Evolutionary conservation across 305 asterid genomes (phyloP).

Genomic region (Ajuga reptans): DNA sequence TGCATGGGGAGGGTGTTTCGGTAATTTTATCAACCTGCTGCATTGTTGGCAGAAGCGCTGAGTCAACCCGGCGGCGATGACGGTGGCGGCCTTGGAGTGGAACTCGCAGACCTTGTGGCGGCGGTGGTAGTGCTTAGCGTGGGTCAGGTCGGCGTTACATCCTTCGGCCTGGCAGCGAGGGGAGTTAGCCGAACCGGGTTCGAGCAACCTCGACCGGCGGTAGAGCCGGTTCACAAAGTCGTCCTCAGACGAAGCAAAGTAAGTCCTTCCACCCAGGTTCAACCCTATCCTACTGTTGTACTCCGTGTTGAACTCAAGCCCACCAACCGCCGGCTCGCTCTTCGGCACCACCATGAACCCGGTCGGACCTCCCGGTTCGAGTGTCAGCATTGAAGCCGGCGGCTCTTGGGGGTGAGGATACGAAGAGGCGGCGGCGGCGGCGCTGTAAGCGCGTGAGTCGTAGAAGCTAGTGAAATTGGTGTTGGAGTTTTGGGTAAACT

Average conservation of each 20-base stretch:
- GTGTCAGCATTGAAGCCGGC: slow-evolving; percentile 39
- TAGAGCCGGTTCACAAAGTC: slow-evolving; percentile 97
- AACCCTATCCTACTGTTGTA: slow-evolving; percentile 56
- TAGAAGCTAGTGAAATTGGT: slow-evolving; percentile 27
- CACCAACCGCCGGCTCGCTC: slow-evolving; percentile 48
- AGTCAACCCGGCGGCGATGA: slow-evolving; percentile 79
- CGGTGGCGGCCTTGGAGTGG: slow-evolving; percentile 93
- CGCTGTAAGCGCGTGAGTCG: slow-evolving; percentile 43
- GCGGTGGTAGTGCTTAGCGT: slow-evolving; percentile 94
- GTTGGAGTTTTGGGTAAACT: slow-evolving; percentile 20
- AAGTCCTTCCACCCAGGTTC: slow-evolving; percentile 85
- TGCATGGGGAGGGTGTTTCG: slow-evolving; percentile 26
- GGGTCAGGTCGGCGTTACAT: slow-evolving; percentile 75
- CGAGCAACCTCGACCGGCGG: slow-evolving; percentile 71
- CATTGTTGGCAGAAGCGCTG: slow-evolving; percentile 99
- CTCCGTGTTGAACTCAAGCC: slow-evolving; percentile 33
- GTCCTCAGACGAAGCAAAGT: slow-evolving; percentile 82
- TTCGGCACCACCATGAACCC: slow-evolving; percentile 68
- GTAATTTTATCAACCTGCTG: slow-evolving; percentile 63
- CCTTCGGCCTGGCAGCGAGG: slow-evolving; percentile 93
- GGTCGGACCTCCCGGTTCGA: slow-evolving; percentile 47
- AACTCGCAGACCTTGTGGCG: slow-evolving; percentile 96
- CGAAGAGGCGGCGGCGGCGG: slow-evolving; percentile 25
- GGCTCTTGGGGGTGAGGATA: slow-evolving; percentile 26
- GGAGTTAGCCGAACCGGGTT: slow-evolving; percentile 57